Evolutionary conservation across 108 stramenopile species (phyloP).

Genomic region (Cyclotella baltica): DNA sequence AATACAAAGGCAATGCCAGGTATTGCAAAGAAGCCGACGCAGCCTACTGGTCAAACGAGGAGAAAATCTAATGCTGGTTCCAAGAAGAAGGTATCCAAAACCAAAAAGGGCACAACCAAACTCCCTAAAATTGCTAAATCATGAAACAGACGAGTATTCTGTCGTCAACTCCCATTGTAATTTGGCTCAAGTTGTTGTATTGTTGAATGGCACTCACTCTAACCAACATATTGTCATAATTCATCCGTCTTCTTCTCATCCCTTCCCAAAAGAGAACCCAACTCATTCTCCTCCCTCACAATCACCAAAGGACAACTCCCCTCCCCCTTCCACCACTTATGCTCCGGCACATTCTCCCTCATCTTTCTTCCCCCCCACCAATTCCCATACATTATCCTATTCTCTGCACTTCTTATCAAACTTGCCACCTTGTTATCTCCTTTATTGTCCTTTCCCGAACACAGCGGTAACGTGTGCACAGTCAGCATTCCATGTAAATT

Average conservation of each 20-base stretch:
- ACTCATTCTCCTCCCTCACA: neutral
- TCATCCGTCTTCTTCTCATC: conserved; percentile 29
- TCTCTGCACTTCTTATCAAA: conserved; percentile 73
- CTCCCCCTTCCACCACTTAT: conserved; percentile 82
- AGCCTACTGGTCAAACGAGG: neutral
- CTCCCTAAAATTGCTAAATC: conserved; percentile 1
- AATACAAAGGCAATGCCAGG: neutral
- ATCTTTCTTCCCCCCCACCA: conserved; percentile 72
- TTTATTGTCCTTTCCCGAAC: conserved; percentile 71
- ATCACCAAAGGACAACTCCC: conserved; percentile 61
- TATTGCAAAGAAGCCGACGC: neutral
- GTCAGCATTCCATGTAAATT: conserved; percentile 95
- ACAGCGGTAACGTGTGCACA: conserved; percentile 86
- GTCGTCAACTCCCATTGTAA: too few relatives aligned
- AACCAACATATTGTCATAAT: neutral
- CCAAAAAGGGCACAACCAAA: neutral
- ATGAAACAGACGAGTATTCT: too few relatives aligned
- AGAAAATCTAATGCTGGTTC: neutral
- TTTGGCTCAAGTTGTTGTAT: neutral
- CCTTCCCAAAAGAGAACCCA: conserved; percentile 8
- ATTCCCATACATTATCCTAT: conserved; percentile 73
- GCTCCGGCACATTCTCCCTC: conserved; percentile 44
- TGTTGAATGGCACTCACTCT: neutral
- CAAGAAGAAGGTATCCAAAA: neutral
- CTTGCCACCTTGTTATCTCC: conserved; percentile 79